Evolutionary conservation across 129 eudicot genomes (phyloP).

Genomic region (Cynara cardunculus): DNA sequence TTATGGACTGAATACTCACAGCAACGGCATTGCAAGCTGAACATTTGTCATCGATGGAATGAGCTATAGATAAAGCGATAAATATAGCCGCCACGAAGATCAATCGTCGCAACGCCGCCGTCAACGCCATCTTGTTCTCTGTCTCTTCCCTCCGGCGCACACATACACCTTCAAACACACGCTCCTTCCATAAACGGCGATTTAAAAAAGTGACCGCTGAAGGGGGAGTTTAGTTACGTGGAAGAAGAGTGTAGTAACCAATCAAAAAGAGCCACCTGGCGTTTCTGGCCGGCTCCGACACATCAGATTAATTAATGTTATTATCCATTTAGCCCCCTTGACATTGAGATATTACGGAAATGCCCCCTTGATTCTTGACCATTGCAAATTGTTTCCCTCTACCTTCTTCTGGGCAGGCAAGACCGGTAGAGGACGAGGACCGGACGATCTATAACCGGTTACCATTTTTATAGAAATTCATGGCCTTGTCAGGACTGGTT

Average conservation of each 20-base stretch:
- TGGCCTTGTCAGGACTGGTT: too few relatives aligned
- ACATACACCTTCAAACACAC: conserved; percentile 2
- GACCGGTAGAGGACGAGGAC: too few relatives aligned
- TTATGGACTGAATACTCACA: conserved; percentile 31
- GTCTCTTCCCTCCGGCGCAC: conserved; percentile 1
- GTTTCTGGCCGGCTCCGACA: conserved; percentile 6
- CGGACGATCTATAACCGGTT: too few relatives aligned
- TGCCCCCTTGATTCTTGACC: background rate
- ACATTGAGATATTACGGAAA: background rate
- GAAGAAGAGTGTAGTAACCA: conserved; percentile 21
- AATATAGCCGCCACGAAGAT: conserved; percentile 25
- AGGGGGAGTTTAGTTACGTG: conserved; percentile 27
- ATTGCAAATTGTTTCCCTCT: background rate
- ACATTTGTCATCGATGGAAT: conserved; percentile 78
- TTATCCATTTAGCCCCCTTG: background rate
- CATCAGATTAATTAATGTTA: conserved; percentile 10
- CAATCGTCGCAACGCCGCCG: conserved; percentile 26
- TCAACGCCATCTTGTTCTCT: conserved; percentile 26
- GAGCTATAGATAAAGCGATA: conserved; percentile 13
- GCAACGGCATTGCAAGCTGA: conserved; percentile 88
- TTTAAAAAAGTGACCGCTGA: conserved; percentile 21
- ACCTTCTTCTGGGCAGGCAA: background rate
- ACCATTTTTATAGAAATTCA: too few relatives aligned
- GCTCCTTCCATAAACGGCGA: background rate
- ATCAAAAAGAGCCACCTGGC: conserved; percentile 14